Base-by-base conservation (phyloP, 2,329 filamentous ascomycete genomes). In the Calonectria hawksworthii region DNA sequence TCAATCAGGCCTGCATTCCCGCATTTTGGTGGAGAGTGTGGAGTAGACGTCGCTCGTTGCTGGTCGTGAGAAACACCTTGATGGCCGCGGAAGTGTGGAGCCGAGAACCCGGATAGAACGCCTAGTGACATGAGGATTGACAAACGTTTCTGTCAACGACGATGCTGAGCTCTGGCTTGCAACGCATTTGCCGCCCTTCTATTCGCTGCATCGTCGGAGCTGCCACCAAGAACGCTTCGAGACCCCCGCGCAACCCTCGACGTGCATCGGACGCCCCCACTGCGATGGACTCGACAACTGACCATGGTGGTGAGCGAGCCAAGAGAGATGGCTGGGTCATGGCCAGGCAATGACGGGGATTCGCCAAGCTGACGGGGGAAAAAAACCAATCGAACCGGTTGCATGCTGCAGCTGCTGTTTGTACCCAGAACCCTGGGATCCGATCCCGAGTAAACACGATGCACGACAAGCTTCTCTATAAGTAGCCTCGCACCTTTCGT, bases 81-180 rank as follows among this genome's bases (percentile, higher is more conserved):
- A 81, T 81, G 78, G 79, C 44, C 74, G 68, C 64, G 47, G 28
- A n/a, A 47, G 23, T 52, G 66, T 65, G 79, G 56, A 77, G 71
- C 69, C 72, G 74, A 68, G 79, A 80, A 81, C 79, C 79, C 70
- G 72, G 79, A 81, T 81, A 76, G 79, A 34, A 68, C 71, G 70
- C 59, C 23, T n/a, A 52, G 61, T 34, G 73, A 56, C 70, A 72
- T 36, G 30, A 67, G 3, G 56, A 67, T 66, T 66, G 41, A 67
- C 61, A 51, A 59, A 44, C 59, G 64, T n/a, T 21, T 54, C 41
- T 16, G 36, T 36, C 68, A 36, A 68, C 50, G 36, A 41, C 61
- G 5, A 21, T 41, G 59, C 36, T 52, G 50, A 54, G 26, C 47
- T 0, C 5, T 26, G 68, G 21, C n/a, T 38, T 65, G 26, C 41